Base-by-base conservation (phyloP, 1,284 basidiomycete species). In the Malassezia yamatoensis region DNA sequence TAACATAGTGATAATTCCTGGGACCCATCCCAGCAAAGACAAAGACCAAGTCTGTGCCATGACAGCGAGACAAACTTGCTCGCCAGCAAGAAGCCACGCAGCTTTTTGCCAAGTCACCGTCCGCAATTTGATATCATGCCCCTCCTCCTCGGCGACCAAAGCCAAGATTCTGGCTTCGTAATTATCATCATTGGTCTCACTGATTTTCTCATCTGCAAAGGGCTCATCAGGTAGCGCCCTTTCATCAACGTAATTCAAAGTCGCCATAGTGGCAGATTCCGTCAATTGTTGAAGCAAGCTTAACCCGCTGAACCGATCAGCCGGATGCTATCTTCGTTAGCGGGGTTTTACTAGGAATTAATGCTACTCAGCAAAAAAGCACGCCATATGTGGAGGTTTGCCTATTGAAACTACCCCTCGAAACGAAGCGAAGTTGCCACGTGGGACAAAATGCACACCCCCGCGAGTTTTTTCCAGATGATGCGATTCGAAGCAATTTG, bases 61-160 rank as follows among this genome's bases (percentile, higher is more conserved):
- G 40, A 71, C 66, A 44, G 70, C 68, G 7, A 72, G 62, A 47
- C 66, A 65, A 20, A 70, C 68, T 39, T 70, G 68, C 36, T 70
- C 69, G 37, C 66, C 65, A 46, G 66, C 65, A 6, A 71, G 60
- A 0, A 71, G 54, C 0, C 63, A 29, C 2, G 66, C 62, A 1
- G 58, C 43, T 53, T 67, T 68, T 36, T 68, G 62, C 69, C 69
- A 72, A 3, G 64, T 61, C 11, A 67, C 57, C 0, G 66, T 65
- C 1, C 66, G 58, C 3, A 49, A 39, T 39, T 49, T 49, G 37
- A 49, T 49, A n/a, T 49, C 47, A 29, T 49, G 47, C 16, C 18
- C 10, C 3, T 49, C 8, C 13, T 49, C 47, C 18, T 49, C 34
- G 11, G 10, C 35, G 15, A 49, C 36, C 9, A 49, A 39, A 7